Evolutionary conservation across 2,329 filamentous ascomycete species (phyloP).

Genomic region (Trichophyton equinum): DNA sequence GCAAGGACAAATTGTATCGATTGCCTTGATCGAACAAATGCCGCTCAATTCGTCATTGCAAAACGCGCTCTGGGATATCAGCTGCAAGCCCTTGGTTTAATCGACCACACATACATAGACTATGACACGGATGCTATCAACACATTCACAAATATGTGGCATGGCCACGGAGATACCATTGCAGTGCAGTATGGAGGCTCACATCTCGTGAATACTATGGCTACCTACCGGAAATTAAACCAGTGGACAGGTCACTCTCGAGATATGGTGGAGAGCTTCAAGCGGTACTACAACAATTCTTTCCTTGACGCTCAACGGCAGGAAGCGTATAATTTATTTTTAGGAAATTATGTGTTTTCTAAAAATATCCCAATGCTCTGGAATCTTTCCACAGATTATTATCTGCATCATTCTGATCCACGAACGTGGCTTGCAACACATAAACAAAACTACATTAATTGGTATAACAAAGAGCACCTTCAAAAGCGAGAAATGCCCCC

Average conservation of each 20-base stretch:
- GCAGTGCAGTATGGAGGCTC: conserved; percentile 96
- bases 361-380: conserved; percentile 90
- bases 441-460: conserved; percentile 66
- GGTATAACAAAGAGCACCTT: conserved; percentile 69
- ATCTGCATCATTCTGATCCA: conserved; percentile 82
- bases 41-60: conserved; percentile 93
- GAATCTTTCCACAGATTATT: conserved; percentile 91
- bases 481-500: conserved; percentile 49
- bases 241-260: conserved; percentile 96
- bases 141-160: conserved; percentile 95
- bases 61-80: conserved; percentile 89
- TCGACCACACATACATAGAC: conserved; percentile 63
- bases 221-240: conserved; percentile 96
- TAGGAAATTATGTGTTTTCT: conserved; percentile 85
- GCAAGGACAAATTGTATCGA: conserved; percentile 97
- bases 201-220: conserved; percentile 97
- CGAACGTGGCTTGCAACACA: conserved; percentile 54
- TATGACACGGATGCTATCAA: conserved; percentile 96
- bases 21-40: conserved; percentile 91
- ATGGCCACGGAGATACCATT: conserved; percentile 95
- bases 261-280: conserved; percentile 99
- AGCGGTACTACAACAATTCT: conserved; percentile 96
- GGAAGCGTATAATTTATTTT: conserved; percentile 93
- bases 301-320: conserved; percentile 96
- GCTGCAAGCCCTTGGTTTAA: conserved; percentile 78